phyloP scores from a whole-genome alignment of 1,139 yeast genomes.

The Yamadazyma epiphylla region DNA sequence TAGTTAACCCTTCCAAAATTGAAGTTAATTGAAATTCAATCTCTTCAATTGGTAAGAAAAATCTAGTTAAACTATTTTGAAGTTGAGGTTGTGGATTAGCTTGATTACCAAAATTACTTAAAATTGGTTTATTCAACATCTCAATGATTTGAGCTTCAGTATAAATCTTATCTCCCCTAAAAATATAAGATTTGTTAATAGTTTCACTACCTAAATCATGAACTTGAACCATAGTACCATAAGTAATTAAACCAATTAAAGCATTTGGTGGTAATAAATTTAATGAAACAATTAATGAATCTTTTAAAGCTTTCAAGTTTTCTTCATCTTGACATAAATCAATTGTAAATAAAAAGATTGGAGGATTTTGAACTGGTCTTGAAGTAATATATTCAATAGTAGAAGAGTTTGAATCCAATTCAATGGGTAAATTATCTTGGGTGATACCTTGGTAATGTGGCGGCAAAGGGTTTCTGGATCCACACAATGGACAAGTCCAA shows the following conservation, averaged over 20 bases:
- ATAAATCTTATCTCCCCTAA: slow-evolving; percentile 91
- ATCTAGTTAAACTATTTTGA: slow-evolving; percentile 59
- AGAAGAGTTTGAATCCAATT: slow-evolving; percentile 72
- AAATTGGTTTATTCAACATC: slow-evolving; percentile 58
- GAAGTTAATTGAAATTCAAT: slow-evolving; percentile 85
- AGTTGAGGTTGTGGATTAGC: slow-evolving; percentile 10
- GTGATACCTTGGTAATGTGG: slow-evolving; percentile 83
- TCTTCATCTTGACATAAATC: slow-evolving; percentile 96
- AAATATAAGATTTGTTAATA: slow-evolving; percentile 79
- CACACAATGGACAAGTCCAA: slow-evolving; percentile 92
- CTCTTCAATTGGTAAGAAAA: slow-evolving; percentile 80
- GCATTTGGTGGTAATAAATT: slow-evolving; percentile 91
- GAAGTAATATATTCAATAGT: slow-evolving; percentile 89
- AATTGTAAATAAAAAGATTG: slow-evolving; percentile 86
- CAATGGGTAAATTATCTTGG: slow-evolving; percentile 82
- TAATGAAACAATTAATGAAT: slow-evolving; percentile 76
- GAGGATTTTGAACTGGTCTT: slow-evolving; percentile 87
- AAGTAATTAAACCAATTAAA: slow-evolving; percentile 85
- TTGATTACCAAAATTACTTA: slow-evolving; percentile 25
- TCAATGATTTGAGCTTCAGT: slow-evolving; percentile 70
- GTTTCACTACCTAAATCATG: slow-evolving; percentile 84
- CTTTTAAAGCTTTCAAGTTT: slow-evolving; percentile 84
- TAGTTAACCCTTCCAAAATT: slow-evolving; percentile 71
- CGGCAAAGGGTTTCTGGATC: slow-evolving; percentile 81
- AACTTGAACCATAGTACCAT: slow-evolving; percentile 91